Conservation (phyloP, 148 eudicot genomes). For the Chenopodium quinoa region DNA sequence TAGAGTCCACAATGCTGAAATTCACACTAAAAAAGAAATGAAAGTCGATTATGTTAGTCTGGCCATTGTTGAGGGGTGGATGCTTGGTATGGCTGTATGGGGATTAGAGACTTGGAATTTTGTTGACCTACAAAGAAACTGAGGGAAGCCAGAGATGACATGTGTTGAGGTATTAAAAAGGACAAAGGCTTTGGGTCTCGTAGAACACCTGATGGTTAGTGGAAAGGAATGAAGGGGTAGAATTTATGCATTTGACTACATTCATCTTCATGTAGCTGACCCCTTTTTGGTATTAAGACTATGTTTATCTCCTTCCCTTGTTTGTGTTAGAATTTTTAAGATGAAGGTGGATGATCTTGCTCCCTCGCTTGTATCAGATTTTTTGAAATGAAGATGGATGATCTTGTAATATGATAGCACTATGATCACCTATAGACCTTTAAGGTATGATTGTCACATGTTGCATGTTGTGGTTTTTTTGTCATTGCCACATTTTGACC, state of each 20-base stretch:
- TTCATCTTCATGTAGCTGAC: not conserved
- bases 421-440: not conserved
- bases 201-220: no score
- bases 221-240: not conserved
- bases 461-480: not conserved
- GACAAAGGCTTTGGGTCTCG: not conserved
- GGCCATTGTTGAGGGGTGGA: not conserved
- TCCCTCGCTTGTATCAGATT: no score
- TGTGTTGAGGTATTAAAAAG: not conserved
- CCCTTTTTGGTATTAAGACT: no score
- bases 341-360: no score
- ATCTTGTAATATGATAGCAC: not conserved
- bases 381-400: not conserved
- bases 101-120: not conserved
- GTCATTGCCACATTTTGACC: not conserved
- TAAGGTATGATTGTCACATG: not conserved
- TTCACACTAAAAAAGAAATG: not conserved
- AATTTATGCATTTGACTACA: not conserved
- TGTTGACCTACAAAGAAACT: not conserved
- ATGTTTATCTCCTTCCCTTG: no score
- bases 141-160: not conserved
- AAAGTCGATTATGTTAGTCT: not conserved
- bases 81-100: not conserved
- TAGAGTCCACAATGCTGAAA: not conserved
- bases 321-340: no score